Conservation (phyloP, 2,329 filamentous ascomycete species). For the Fusarium denticulatum region DNA sequence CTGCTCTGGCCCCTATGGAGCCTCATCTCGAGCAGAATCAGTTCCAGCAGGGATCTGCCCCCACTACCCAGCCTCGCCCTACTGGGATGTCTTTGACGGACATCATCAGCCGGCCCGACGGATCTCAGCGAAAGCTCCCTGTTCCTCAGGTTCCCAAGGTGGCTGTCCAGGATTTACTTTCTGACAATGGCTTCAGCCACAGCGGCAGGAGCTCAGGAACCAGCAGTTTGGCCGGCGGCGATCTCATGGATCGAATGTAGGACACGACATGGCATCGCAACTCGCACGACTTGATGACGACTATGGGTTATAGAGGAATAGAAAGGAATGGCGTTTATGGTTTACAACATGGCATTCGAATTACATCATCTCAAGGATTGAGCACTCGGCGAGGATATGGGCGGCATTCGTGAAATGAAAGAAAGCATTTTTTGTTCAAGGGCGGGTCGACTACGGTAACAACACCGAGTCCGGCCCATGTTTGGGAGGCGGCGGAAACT, state of each 20-base stretch:
- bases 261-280: slow-evolving; percentile 38
- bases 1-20: slow-evolving; percentile 68
- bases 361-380: slow-evolving; percentile 39
- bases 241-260: slow-evolving; percentile 68
- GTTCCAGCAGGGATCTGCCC: slow-evolving; percentile 59
- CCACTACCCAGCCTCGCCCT: slow-evolving; percentile 61
- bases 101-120: slow-evolving; percentile 90
- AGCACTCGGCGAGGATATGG: slow-evolving; percentile 39
- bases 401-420: slow-evolving; percentile 41
- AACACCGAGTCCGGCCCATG: slow-evolving; percentile 15
- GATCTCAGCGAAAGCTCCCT: slow-evolving; percentile 88
- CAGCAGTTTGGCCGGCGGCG: slow-evolving; percentile 79
- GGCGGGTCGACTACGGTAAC: slow-evolving; percentile 16
- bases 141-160: slow-evolving; percentile 92
- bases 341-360: slow-evolving; percentile 42
- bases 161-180: slow-evolving; percentile 84
- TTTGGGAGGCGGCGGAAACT: slow-evolving; percentile 39
- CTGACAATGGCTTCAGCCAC: slow-evolving; percentile 71
- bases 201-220: slow-evolving; percentile 82
- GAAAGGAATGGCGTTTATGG: slow-evolving; percentile 53
- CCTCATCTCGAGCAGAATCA: slow-evolving; percentile 60
- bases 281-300: slow-evolving; percentile 52
- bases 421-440: slow-evolving; percentile 35
- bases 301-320: slow-evolving; percentile 53
- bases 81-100: slow-evolving; percentile 86